Percentiles rank a stretch among this genome's conserved stretches.
These are phyloP conservation scores for Talaromyces trachyspermus DNA, from an alignment of 495 filamentous ascomycete genomes.

Conservation along the genomic window DNA sequence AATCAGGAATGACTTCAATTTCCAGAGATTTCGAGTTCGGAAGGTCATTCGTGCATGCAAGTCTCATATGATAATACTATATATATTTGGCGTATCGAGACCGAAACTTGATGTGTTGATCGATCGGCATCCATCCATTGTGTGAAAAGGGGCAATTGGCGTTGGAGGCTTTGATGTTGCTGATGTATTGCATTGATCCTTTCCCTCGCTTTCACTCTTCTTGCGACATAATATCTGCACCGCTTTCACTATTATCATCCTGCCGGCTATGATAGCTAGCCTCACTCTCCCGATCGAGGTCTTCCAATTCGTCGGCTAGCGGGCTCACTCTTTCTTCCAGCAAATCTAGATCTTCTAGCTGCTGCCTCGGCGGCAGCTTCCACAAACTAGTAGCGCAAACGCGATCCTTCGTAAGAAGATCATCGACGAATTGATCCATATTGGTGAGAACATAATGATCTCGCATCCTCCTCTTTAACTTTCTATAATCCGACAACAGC, in stretches of 20 bases:
- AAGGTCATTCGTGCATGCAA: no score
- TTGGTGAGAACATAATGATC: slow-evolving; percentile 65
- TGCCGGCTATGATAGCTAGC: slow-evolving; percentile 11
- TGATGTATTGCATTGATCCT: neutral
- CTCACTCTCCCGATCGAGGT: slow-evolving; percentile 50
- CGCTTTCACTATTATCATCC: slow-evolving; percentile 3
- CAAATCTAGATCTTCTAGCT: slow-evolving; percentile 83
- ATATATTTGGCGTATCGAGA: no score
- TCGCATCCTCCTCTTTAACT: slow-evolving; percentile 66
- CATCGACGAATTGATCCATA: slow-evolving; percentile 92
- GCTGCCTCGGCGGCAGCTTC: slow-evolving; percentile 75
- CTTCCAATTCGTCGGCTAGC: slow-evolving; percentile 74
- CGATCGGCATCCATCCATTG: no score
- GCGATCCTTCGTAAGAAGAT: slow-evolving; percentile 80
- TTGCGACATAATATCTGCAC: slow-evolving; percentile 1
- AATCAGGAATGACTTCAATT: no score
- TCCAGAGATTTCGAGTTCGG: neutral
- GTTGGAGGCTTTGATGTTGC: no score
- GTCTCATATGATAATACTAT: no score
- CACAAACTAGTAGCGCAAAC: slow-evolving; percentile 88
- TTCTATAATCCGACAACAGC: slow-evolving; percentile 72
- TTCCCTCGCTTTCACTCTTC: slow-evolving; percentile 3
- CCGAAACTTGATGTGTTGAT: no score
- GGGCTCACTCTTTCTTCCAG: slow-evolving; percentile 82
- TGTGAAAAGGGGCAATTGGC: neutral